Evolutionary conservation across 495 filamentous ascomycete genomes (phyloP), one percentile per base, ranked within the genome.

Genomic region (Penicillium maclennaniae): DNA sequence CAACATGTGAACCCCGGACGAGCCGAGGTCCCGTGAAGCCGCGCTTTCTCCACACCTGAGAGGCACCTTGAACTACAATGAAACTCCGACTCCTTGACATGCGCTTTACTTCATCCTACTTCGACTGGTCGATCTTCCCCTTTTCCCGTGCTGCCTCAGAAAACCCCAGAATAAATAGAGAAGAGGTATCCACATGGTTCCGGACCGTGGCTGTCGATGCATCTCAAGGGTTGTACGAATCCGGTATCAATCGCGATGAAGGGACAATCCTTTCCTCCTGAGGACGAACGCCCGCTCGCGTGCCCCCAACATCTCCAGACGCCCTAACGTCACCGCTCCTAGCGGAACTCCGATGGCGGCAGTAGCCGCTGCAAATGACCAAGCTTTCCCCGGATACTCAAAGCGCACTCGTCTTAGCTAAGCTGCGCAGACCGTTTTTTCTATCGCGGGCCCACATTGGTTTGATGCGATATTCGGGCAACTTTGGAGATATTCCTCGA

Each of bases 401-500:
- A 70, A 48, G 68, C 17, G 60, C 61, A 53, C 57, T 60, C 17
- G 61, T 61, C 26, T 55, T 49, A 16, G 65, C 64, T 53, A 67
- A 63, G 20, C 39, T 54, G 39, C 49, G 44, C 26, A 65, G 26
- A 26, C 51, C 49, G 45, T 62, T 54, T 4, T 62, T 62, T 56
- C 40, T 59, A 53, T 43, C 56, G 51, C 42, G 62, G 49, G 3
- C 1, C 31, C 31, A 21, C 17, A 36, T 40, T 49, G 47, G 21
- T 1, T 20, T 21, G 3, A 15, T 41, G 12, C 23, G 23, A 49
- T 15, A 12, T n/a, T 41, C 6, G 37, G 37, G 19, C n/a, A 31
- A 39, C 20, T 45, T 75, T 51, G 78, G 50, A 87, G 81, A 39
- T 79, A 69, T 14, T 79, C 80, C 58, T 89, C 85, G 17, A 71